A percentile compares a stretch with the other conserved stretches of the same genome.
These are phyloP conservation scores for Cladosporium velox DNA, from an alignment of 2,329 filamentous ascomycete genomes.

Conservation along the genomic window DNA sequence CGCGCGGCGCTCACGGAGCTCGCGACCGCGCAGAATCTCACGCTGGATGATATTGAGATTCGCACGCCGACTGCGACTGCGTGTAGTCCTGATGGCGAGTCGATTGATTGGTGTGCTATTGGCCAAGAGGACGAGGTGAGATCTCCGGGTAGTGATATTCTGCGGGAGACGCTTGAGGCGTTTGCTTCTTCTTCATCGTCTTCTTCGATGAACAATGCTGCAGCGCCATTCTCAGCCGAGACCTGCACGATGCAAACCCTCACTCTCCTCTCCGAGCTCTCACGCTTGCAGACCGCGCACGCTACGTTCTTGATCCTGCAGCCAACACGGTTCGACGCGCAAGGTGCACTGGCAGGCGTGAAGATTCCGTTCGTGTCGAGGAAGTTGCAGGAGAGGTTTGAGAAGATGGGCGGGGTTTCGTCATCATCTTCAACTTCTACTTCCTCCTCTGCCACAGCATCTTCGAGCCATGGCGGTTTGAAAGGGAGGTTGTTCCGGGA, in stretches of 20 bases:
- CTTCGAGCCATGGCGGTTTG: neutral
- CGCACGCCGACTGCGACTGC: slow-evolving; percentile 18
- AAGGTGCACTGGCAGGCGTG: slow-evolving; percentile 4
- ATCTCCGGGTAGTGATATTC: neutral
- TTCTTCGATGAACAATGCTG: neutral
- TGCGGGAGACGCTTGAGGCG: slow-evolving; percentile 20
- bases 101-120: slow-evolving; percentile 33
- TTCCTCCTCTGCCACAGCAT: neutral
- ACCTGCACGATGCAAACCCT: slow-evolving; percentile 29
- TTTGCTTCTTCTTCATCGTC: slow-evolving; percentile 10
- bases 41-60: slow-evolving; percentile 28
- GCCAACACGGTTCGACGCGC: slow-evolving; percentile 26
- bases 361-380: slow-evolving; percentile 6
- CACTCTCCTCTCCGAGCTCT: slow-evolving; percentile 30
- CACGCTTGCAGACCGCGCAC: slow-evolving; percentile 29
- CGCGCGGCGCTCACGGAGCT: slow-evolving; percentile 33
- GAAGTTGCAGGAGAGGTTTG: neutral
- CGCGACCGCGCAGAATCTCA: slow-evolving; percentile 23
- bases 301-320: slow-evolving; percentile 32
- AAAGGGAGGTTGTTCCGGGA: slow-evolving; percentile 6
- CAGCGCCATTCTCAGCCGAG: slow-evolving; percentile 24
- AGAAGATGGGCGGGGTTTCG: neutral
- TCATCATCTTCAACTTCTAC: neutral
- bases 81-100: slow-evolving; percentile 4
- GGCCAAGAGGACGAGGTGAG: slow-evolving; percentile 27